Evolutionary conservation across 2,329 filamentous ascomycete genomes (phyloP).

Genomic region (Ascochyta fabae): DNA sequence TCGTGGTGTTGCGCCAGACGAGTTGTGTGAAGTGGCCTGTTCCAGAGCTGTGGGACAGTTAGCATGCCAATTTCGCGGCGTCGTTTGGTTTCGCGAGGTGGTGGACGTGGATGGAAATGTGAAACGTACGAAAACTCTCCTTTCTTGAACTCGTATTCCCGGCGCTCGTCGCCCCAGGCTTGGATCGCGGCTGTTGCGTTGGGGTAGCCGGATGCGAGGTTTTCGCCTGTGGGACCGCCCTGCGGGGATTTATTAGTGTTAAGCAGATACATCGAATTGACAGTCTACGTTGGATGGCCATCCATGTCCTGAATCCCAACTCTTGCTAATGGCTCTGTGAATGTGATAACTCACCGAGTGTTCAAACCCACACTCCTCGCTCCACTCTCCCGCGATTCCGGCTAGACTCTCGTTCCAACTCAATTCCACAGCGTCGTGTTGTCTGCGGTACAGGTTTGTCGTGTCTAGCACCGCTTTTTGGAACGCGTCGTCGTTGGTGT

Average conservation of each 20-base stretch:
- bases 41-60: constrained; percentile 49
- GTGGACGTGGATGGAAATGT: constrained; percentile 37
- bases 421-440: constrained; percentile 66
- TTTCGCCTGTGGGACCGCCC: constrained; percentile 73
- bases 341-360: constrained; percentile 51
- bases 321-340: no score
- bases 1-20: constrained; percentile 33
- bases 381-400: constrained; percentile 61
- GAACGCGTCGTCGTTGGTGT: constrained; percentile 53
- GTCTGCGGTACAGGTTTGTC: constrained; percentile 69
- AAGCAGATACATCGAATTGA: no score
- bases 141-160: constrained; percentile 64
- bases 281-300: no score
- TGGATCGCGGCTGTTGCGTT: constrained; percentile 67
- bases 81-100: no score
- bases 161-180: constrained; percentile 69
- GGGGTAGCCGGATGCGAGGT: constrained; percentile 71
- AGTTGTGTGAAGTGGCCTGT: constrained; percentile 42
- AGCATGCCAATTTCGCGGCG: background rate
- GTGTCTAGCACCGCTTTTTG: constrained; percentile 64
- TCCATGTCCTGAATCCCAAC: no score
- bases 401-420: constrained; percentile 71
- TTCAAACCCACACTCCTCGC: constrained; percentile 55
- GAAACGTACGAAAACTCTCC: constrained; percentile 59
- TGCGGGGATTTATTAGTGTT: no score